Percentiles rank a stretch among this genome's conserved stretches.
phyloP scores from a whole-genome alignment of 192 early-diverging fungal species.

The Gamsiella multidivaricata region DNA sequence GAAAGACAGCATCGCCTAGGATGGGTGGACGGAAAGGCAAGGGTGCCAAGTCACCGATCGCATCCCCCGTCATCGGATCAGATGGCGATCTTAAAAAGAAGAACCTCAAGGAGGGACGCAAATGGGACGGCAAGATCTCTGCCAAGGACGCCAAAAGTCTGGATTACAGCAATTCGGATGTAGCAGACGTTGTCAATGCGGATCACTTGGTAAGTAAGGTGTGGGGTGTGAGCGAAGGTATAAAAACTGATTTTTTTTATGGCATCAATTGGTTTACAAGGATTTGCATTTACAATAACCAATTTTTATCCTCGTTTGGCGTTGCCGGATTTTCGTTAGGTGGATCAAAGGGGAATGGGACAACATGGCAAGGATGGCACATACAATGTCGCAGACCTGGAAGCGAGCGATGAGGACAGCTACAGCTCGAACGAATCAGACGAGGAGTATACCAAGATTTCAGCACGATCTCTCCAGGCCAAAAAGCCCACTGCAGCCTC shows the following conservation, averaged over 20 bases:
- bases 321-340: conserved; percentile 12
- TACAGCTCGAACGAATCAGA: conserved; percentile 68
- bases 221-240: no score
- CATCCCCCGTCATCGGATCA: conserved; percentile 40
- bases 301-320: background rate
- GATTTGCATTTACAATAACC: background rate
- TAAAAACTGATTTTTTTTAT: no score
- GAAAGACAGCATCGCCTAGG: conserved; percentile 49
- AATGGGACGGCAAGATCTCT: conserved; percentile 81
- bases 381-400: conserved; percentile 84
- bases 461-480: conserved; percentile 24
- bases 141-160: conserved; percentile 65
- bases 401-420: conserved; percentile 61
- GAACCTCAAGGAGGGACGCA: conserved; percentile 64
- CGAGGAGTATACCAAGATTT: conserved; percentile 55
- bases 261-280: no score
- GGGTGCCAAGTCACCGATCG: conserved; percentile 22
- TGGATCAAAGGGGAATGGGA: conserved; percentile 73
- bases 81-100: conserved; percentile 51
- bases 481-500: conserved; percentile 21
- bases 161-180: conserved; percentile 59
- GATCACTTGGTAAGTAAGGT: conserved; percentile 48
- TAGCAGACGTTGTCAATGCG: conserved; percentile 20
- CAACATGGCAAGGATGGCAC: conserved; percentile 71
- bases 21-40: conserved; percentile 36